Evolutionary conservation across 78 protist species (phyloP), one percentile per base, ranked within the genome.

Genomic region (Dictyostelium purpureum): DNA sequence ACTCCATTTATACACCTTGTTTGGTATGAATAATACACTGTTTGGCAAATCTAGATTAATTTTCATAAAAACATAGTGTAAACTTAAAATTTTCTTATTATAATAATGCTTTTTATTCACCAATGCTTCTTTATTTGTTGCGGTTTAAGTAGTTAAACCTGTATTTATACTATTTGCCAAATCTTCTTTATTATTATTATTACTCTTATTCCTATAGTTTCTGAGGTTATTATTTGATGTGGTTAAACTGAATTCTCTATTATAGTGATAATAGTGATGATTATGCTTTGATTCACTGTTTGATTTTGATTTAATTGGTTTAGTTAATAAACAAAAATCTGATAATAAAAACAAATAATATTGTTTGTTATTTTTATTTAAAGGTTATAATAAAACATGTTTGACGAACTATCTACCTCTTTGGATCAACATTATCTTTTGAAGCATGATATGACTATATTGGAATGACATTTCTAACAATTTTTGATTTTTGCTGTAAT

Each of bases 401-500:
- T 47, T 35, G 7, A 85, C 35, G 65, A 85, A 73, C 70, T 66
- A 56, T 49, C 92, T 73, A 42, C 92, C 92, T 73, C 56, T 59
- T 52, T 56, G 56, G 28, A 73, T 47, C 19, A 85, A 49, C 1
- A 26, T 42, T 52, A 45, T 69, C 57, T 24, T 85, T 73, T 56
- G 82, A 12, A 85, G 47, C 92, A 85, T 85, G 0, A 85, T 12
- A 26, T 57, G 69, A 43, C 82, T 73, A 47, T 85, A 52, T 40
- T 85, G 33, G 12, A 85, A 51, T 26, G 92, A 85, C 92, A 85
- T 85, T 24, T 85, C 92, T 65, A 85, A 45, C n/a, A n/a, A n/a
- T n/a, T n/a, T n/a, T n/a, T n/a, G n/a, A n/a, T n/a, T n/a, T n/a
- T n/a, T n/a, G n/a, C n/a, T n/a, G n/a, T n/a, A n/a, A n/a, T n/a